Conservation (phyloP, 768 basidiomycete species). For the Lentinula boryana region DNA sequence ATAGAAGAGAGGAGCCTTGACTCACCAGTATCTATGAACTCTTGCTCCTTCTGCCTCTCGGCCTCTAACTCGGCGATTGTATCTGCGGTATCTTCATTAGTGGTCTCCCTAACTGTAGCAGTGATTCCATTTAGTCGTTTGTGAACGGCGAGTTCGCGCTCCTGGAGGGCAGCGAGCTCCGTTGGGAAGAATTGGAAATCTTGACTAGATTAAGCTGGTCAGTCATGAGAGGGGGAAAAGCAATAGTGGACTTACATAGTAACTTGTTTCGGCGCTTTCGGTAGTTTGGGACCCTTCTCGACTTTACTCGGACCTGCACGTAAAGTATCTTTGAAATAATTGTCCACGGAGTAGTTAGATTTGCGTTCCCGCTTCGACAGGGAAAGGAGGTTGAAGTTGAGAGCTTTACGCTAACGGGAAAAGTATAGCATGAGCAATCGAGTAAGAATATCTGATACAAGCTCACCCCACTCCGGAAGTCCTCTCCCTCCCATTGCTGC, state of each 20-base stretch:
- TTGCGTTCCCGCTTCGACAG: conserved; percentile 93
- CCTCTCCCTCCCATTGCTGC: conserved; percentile 95
- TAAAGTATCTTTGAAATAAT: conserved; percentile 91
- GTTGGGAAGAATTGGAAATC: conserved; percentile 97
- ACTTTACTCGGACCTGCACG: conserved; percentile 71
- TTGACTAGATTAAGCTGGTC: conserved; percentile 42
- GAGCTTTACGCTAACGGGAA: conserved; percentile 47
- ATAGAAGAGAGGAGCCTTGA: not conserved
- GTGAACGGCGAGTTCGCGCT: conserved; percentile 77
- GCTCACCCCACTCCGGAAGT: conserved; percentile 72
- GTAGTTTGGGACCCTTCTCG: conserved; percentile 78
- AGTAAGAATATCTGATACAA: not conserved
- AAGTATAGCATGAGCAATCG: not conserved
- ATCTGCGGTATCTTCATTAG: conserved; percentile 75
- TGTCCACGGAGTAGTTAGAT: conserved; percentile 90
- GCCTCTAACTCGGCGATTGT: conserved; percentile 54
- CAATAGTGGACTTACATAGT: conserved; percentile 49
- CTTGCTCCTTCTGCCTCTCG: conserved; percentile 74
- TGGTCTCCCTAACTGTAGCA: conserved; percentile 60
- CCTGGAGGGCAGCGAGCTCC: conserved; percentile 73
- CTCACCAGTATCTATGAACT: conserved; percentile 80
- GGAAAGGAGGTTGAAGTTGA: conserved; percentile 75
- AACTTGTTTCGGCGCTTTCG: conserved; percentile 85
- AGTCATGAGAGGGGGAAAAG: conserved; percentile 1
- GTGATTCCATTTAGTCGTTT: conserved; percentile 69